Evolutionary conservation across 768 basidiomycete genomes (phyloP).

Genomic region (Boletus coccyginus): DNA sequence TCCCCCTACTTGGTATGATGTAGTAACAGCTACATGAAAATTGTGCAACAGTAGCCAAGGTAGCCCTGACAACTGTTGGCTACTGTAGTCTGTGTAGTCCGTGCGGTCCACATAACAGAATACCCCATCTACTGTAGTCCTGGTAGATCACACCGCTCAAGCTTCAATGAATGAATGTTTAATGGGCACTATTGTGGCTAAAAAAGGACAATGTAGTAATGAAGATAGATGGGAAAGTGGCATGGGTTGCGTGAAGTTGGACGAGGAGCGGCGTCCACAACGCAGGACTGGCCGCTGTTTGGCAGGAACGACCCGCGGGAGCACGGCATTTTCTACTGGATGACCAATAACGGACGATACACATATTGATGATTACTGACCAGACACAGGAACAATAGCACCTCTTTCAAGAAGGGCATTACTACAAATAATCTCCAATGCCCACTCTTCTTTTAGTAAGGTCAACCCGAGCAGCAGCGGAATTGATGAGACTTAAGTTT

Average conservation of each 20-base stretch:
- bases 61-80: too few species aligned
- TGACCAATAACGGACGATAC: not conserved
- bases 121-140: too few species aligned
- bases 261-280: conserved; percentile 67
- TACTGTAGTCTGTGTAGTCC: too few species aligned
- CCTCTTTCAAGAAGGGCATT: conserved; percentile 68
- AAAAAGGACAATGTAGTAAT: conserved; percentile 14
- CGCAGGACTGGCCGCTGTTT: conserved; percentile 44
- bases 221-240: conserved; percentile 50
- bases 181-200: too few species aligned
- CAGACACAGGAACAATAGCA: conserved; percentile 75
- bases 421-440: conserved; percentile 58
- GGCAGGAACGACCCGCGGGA: conserved; percentile 45
- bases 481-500: conserved; percentile 40
- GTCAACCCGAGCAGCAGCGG: conserved; percentile 49
- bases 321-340: conserved; percentile 63
- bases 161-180: too few species aligned
- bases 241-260: conserved; percentile 56
- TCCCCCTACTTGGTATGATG: too few species aligned
- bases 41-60: too few species aligned
- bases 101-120: too few species aligned
- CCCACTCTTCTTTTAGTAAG: conserved; percentile 55
- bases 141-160: too few species aligned
- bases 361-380: conserved; percentile 40
- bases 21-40: too few species aligned